These are phyloP conservation scores for Gyrodon lividus DNA, from an alignment of 768 basidiomycete genomes.

Conservation along the genomic window DNA sequence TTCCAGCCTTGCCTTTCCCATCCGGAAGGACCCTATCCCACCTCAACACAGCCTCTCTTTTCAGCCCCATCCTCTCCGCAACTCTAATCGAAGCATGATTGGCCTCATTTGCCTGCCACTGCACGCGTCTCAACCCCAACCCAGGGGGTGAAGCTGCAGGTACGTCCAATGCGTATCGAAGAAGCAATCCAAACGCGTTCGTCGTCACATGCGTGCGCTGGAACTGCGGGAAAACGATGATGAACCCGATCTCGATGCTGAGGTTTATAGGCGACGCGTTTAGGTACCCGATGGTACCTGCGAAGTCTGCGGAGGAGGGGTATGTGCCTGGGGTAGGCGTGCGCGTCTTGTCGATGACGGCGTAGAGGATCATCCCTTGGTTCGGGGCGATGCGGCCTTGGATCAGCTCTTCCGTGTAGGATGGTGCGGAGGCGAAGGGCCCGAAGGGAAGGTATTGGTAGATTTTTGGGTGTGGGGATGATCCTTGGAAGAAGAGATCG, in stretches of 20 bases:
- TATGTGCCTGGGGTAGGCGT: not conserved
- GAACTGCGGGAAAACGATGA: conserved; percentile 55
- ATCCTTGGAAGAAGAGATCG: conserved; percentile 36
- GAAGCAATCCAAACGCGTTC: conserved; percentile 48
- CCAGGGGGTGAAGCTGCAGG: conserved; percentile 37
- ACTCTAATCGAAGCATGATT: conserved; percentile 49
- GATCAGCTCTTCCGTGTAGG: conserved; percentile 37
- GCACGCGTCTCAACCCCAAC: conserved; percentile 58
- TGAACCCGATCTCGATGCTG: conserved; percentile 52
- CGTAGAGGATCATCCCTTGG: conserved; percentile 41
- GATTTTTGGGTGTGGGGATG: conserved; percentile 37
- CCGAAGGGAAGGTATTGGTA: conserved; percentile 52
- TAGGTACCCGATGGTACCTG: conserved; percentile 53
- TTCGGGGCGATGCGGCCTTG: conserved; percentile 36
- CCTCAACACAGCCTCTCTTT: conserved; percentile 47
- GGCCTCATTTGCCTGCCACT: conserved; percentile 53
- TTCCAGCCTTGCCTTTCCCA: conserved; percentile 37
- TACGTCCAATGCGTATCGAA: conserved; percentile 45
- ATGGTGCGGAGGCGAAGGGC: conserved; percentile 39
- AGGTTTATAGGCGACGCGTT: conserved; percentile 43
- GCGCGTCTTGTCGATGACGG: conserved; percentile 51
- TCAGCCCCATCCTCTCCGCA: conserved; percentile 62
- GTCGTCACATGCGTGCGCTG: conserved; percentile 65
- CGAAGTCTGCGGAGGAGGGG: conserved; percentile 31
- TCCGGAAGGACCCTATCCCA: conserved; percentile 54